Evolutionary conservation across 768 basidiomycete genomes (phyloP).

Genomic region (Pisolithus marmoratus): DNA sequence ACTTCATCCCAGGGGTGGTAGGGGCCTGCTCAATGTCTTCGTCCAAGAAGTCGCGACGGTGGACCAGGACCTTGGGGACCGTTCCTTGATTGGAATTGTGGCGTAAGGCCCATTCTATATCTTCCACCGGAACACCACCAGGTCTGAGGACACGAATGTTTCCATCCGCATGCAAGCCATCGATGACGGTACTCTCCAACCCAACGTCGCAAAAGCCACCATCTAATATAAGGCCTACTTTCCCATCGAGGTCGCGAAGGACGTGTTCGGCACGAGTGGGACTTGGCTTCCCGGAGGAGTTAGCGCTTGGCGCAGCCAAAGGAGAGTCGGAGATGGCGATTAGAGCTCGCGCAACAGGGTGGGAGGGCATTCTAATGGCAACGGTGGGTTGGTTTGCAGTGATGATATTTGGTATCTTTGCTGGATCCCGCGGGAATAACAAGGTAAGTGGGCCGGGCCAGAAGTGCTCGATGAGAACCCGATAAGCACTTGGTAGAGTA

Average conservation of each 20-base stretch:
- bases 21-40: conserved; percentile 68
- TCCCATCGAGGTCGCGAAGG: conserved; percentile 66
- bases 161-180: conserved; percentile 74
- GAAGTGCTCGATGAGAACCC: conserved; percentile 70
- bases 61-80: conserved; percentile 66
- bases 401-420: conserved; percentile 62
- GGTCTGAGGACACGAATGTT: conserved; percentile 80
- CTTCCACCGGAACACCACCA: conserved; percentile 89
- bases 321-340: conserved; percentile 72
- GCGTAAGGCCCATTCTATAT: conserved; percentile 58
- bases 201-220: conserved; percentile 91
- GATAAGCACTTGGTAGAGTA: conserved; percentile 57
- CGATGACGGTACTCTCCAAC: conserved; percentile 92
- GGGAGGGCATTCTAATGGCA: conserved; percentile 91
- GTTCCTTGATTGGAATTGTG: conserved; percentile 32
- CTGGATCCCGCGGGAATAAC: conserved; percentile 71
- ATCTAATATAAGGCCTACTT: conserved; percentile 76
- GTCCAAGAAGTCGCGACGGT: conserved; percentile 72
- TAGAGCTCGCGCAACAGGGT: conserved; percentile 86
- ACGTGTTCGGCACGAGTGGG: conserved; percentile 91
- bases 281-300: conserved; percentile 89
- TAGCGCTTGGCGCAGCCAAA: conserved; percentile 92
- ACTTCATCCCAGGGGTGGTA: conserved; percentile 99
- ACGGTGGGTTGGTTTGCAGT: conserved; percentile 78
- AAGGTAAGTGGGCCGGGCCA: conserved; percentile 96